Conservation (phyloP, 305 asterid genomes). For the Vinca major region DNA sequence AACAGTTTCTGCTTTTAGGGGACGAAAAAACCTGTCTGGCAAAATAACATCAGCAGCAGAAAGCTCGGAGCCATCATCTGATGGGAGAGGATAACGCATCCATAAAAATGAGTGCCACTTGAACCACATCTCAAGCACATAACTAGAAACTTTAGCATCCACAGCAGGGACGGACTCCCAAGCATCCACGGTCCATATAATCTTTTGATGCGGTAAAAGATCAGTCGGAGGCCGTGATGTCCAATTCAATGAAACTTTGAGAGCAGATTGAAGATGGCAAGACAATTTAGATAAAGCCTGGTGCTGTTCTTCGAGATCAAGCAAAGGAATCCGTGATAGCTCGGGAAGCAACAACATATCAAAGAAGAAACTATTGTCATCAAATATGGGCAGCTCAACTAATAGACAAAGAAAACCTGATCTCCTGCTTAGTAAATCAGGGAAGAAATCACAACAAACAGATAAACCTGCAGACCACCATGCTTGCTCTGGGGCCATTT, state of each 20-base stretch:
- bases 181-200: conserved; percentile 76
- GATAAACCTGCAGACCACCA: conserved; percentile 25
- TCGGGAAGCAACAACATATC: conserved; percentile 59
- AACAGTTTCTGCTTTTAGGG: conserved; percentile 45
- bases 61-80: conserved; percentile 33
- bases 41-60: conserved; percentile 30
- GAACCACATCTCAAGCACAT: conserved; percentile 74
- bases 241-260: conserved; percentile 46
- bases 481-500: conserved; percentile 20
- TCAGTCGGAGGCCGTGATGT: conserved; percentile 81
- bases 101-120: conserved; percentile 82
- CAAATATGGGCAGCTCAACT: conserved; percentile 50
- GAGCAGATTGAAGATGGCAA: conserved; percentile 35
- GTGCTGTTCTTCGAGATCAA: conserved; percentile 44
- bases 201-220: conserved; percentile 61
- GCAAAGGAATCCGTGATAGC: conserved; percentile 37
- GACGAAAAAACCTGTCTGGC: conserved; percentile 60
- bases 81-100: conserved; percentile 39
- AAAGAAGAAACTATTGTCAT: conserved; percentile 61
- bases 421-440: conserved; percentile 39
- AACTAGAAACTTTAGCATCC: conserved; percentile 46
- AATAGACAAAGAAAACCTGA: conserved; percentile 53
- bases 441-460: conserved; percentile 53
- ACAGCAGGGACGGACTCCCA: conserved; percentile 47
- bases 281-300: conserved; percentile 35